Evolutionary conservation across 1,139 yeast genomes (phyloP), one percentile per base, ranked within the genome.

Genomic region (Magnusiomyces paraingens): DNA sequence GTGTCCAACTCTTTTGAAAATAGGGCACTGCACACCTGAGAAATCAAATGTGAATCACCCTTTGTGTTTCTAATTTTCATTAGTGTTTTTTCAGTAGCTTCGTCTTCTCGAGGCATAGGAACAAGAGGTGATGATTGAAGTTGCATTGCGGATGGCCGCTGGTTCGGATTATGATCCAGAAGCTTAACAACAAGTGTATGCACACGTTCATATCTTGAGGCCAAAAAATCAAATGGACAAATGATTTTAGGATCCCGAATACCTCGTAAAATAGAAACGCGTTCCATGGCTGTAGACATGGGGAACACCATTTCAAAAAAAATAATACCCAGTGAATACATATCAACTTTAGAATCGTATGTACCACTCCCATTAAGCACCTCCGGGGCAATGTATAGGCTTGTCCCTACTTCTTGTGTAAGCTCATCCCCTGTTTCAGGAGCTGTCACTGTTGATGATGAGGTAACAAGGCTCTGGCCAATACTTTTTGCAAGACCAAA

Each of bases 271-370:
- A 82, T 86, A 49, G 76, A 75, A 2, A 86, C 91, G 53, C 99
- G 76, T 67, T 94, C 99, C 97, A 94, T 93, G 2, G 90, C 93
- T 0, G 99, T 94, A 15, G 77, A 74, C 64, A 93, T 76, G 0
- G 84, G 76, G 68, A 84, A 89, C 36, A 90, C 80, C 98, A 94
- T 91, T 67, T 94, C 99, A 68, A 93, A 93, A 66, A 93, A 89
- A 1, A 94, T 93, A 35, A 94, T 81, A 3, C 99, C 99, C 52
- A 94, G 71, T 0, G 99, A 90, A 67, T 90, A 94, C 88, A 94
- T 85, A 67, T 94, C 99, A 22, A 93, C 95, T 62, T 93, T 93
- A 59, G 87, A 95, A 65, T 90, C 85, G 66, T 93, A 93, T 8
- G 52, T 54, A 11, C 58, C 60, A 1, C 47, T 42, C 15, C 50